Percentiles rank a stretch among this genome's conserved stretches.
phyloP scores from a whole-genome alignment of 139 green algal species.

The Spirogloea muscicola region DNA sequence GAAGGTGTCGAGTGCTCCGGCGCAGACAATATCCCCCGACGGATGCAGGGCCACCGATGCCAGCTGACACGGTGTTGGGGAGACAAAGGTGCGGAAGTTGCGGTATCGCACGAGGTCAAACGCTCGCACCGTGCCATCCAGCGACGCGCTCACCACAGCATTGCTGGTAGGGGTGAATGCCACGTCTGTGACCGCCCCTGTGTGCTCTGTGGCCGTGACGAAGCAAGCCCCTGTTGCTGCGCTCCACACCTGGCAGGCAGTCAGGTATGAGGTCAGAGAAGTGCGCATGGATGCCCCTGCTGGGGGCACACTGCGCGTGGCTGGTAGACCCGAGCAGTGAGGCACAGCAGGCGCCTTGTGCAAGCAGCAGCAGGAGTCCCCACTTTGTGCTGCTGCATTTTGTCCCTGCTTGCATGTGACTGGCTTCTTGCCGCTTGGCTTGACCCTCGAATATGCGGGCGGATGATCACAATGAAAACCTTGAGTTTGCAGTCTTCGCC shows the following conservation, averaged over 20 bases:
- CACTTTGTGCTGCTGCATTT: too few species aligned
- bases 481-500: constrained; percentile 77
- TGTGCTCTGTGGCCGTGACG: constrained; percentile 91
- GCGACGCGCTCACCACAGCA: constrained; percentile 61
- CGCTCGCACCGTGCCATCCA: constrained; percentile 90
- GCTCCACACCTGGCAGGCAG: constrained; percentile 38
- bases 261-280: not conserved
- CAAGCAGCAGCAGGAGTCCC: too few species aligned
- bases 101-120: constrained; percentile 87
- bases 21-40: constrained; percentile 77
- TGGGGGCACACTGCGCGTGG: too few species aligned
- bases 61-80: constrained; percentile 78
- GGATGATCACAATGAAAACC: too few species aligned
- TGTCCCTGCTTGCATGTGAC: too few species aligned
- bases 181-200: constrained; percentile 74
- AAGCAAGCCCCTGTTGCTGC: constrained; percentile 77
- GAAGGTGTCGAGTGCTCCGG: constrained; percentile 72
- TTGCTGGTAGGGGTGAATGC: constrained; percentile 67
- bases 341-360: too few species aligned
- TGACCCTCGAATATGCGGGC: too few species aligned
- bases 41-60: constrained; percentile 79
- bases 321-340: too few species aligned
- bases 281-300: too few species aligned
- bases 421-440: too few species aligned
- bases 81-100: constrained; percentile 93